Percentiles rank a stretch among this genome's conserved stretches.
phyloP scores from a whole-genome alignment of 2,329 filamentous ascomycete species.

The Hymenoscyphus albidus region DNA sequence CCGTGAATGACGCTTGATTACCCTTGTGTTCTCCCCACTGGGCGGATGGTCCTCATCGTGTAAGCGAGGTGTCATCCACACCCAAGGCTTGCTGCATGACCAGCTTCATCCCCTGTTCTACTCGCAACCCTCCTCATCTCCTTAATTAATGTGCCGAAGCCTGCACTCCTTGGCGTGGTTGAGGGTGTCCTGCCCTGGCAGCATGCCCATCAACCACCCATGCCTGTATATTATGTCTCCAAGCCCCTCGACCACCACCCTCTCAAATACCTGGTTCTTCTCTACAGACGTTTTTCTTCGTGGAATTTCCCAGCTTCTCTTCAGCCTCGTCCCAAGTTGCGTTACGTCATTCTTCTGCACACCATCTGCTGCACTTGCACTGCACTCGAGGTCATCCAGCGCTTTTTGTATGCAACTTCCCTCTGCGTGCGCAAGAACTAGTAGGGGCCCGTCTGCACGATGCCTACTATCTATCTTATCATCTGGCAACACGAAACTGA shows the following conservation, averaged over 20 bases:
- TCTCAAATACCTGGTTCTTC: slow-evolving; percentile 26
- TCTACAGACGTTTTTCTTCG: slow-evolving; percentile 27
- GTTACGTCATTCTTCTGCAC: slow-evolving; percentile 24
- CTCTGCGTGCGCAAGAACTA: slow-evolving; percentile 21
- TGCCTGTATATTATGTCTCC: slow-evolving; percentile 34
- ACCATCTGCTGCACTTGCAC: slow-evolving; percentile 13
- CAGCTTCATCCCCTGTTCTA: slow-evolving; percentile 26
- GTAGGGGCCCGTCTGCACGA: slow-evolving; percentile 17
- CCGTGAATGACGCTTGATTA: slow-evolving; percentile 19
- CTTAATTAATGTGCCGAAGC: slow-evolving; percentile 32
- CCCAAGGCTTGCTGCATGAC: slow-evolving; percentile 31
- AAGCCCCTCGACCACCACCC: slow-evolving; percentile 27
- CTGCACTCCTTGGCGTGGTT: slow-evolving; percentile 21
- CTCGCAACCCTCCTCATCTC: slow-evolving; percentile 26
- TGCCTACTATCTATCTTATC: slow-evolving; percentile 13
- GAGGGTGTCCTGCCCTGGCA: slow-evolving; percentile 13
- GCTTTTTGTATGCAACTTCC: slow-evolving; percentile 26
- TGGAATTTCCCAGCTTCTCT: slow-evolving; percentile 17
- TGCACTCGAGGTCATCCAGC: slow-evolving; percentile 13
- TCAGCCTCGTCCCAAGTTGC: slow-evolving; percentile 24
- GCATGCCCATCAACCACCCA: slow-evolving; percentile 31
- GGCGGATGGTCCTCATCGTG: slow-evolving; percentile 15
- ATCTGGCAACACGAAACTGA: slow-evolving; percentile 19
- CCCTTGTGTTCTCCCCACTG: slow-evolving; percentile 27
- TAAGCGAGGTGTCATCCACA: slow-evolving; percentile 30